These are phyloP conservation scores for Metschnikowia aberdeeniae DNA, from an alignment of 805 yeast species.

Conservation along the genomic window DNA sequence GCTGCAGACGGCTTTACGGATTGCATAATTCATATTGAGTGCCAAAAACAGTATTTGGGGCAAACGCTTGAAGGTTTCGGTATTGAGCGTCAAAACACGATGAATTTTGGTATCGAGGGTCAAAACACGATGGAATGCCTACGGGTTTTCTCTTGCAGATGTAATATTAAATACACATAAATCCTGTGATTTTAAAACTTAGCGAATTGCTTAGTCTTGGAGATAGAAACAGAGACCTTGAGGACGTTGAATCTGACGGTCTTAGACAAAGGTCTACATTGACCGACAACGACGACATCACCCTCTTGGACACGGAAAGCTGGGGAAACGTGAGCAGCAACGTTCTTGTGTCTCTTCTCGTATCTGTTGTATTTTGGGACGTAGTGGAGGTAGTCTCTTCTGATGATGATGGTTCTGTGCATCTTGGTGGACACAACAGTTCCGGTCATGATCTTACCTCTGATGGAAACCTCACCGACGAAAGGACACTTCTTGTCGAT, in stretches of 20 bases:
- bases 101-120: background rate
- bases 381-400: slow-evolving; percentile 99
- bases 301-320: slow-evolving; percentile 99
- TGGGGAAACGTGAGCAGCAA: slow-evolving; percentile 99
- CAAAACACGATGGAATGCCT: background rate
- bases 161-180: slow-evolving; percentile 19
- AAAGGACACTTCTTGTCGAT: slow-evolving; percentile 99
- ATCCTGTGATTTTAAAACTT: slow-evolving; percentile 66
- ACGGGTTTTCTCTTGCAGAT: slow-evolving; percentile 11
- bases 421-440: slow-evolving; percentile 99
- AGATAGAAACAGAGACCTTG: slow-evolving; percentile 85
- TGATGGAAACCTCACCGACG: slow-evolving; percentile 93
- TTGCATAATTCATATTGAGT: too few species aligned
- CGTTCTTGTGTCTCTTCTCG: slow-evolving; percentile 99
- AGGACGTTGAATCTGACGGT: slow-evolving; percentile 99
- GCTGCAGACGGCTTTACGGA: background rate
- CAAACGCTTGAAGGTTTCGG: too few species aligned
- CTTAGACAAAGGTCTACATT: slow-evolving; percentile 99
- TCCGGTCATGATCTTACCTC: slow-evolving; percentile 99
- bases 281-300: slow-evolving; percentile 99
- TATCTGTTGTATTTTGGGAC: slow-evolving; percentile 99
- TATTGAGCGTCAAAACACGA: background rate
- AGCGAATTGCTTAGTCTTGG: slow-evolving; percentile 91
- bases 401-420: slow-evolving; percentile 99
- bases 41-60: too few species aligned